Evolutionary conservation across 192 early-diverging fungal genomes (phyloP), one percentile per base, ranked within the genome.

Genomic region (Jimgerdemannia flammicorona): DNA sequence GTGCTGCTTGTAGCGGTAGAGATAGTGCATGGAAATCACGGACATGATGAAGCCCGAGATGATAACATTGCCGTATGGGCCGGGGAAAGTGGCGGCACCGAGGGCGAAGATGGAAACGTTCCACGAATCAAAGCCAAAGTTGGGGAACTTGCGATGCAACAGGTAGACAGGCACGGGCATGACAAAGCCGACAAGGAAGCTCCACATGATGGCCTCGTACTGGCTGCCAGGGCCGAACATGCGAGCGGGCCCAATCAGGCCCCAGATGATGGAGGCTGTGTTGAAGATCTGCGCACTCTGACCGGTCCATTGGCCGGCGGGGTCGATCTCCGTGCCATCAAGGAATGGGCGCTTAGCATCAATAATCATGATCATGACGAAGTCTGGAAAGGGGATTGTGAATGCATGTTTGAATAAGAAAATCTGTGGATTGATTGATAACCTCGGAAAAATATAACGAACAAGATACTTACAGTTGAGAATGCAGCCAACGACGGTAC

Each of bases 241-340:
- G 64, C 86, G 84, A 69, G 70, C 78, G 6, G 90, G 90, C 1
- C 86, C 87, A 44, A 91, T 80, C 19, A 86, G 82, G n/a, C 91
- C 91, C 89, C 87, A 92, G 63, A 91, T 87, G 10, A 90, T 78
- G 14, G 87, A 86, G 0, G 89, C 89, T 4, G 87, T 88, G 78
- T 84, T 86, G 80, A 89, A 87, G 18, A 68, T 68, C 67, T 75
- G 54, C 17, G 71, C 67, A 9, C 41, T 39, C 39, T 73, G 73
- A 40, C 79, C 79, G 3, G 75, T 80, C 70, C 75, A 80, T 71
- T 86, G 85, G 40, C 83, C 83, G 43, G 80, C 78, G 49, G 85
- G 85, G 73, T 86, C 85, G 1, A 43, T 19, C 19, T 75, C 20
- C 1, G 79, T 70, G 29, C 80, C 83, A 68, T 84, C 80, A 3